These are phyloP conservation scores for Cadophora malorum DNA, from an alignment of 2,329 filamentous ascomycete genomes.

Conservation along the genomic window DNA sequence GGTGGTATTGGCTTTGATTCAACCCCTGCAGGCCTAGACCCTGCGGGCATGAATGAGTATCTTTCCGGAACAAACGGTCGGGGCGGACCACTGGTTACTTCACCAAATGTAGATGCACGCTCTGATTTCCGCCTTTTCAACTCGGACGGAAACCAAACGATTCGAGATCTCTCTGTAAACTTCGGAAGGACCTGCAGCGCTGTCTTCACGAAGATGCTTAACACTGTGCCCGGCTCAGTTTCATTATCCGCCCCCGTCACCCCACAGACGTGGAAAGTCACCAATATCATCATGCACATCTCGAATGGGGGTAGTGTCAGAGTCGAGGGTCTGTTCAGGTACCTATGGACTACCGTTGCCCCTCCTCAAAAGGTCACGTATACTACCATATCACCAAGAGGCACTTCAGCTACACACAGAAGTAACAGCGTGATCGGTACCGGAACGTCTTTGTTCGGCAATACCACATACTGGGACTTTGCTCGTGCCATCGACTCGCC, in stretches of 20 bases:
- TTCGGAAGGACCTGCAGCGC: constrained; percentile 27
- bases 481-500: constrained; percentile 23
- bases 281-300: constrained; percentile 16
- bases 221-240: constrained; percentile 25
- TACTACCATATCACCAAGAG: not conserved
- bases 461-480: constrained; percentile 24
- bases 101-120: constrained; percentile 20
- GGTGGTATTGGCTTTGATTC: constrained; percentile 48
- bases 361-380: constrained; percentile 11
- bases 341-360: constrained; percentile 20
- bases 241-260: constrained; percentile 26
- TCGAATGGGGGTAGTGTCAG: constrained; percentile 19
- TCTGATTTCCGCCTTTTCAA: constrained; percentile 31
- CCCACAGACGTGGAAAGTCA: constrained; percentile 24
- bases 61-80: constrained; percentile 58
- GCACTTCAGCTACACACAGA: not conserved
- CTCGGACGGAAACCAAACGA: constrained; percentile 31
- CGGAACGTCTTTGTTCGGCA: constrained; percentile 16
- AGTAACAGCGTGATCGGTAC: constrained; percentile 11
- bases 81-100: constrained; percentile 49
- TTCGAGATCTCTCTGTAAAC: constrained; percentile 22
- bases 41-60: constrained; percentile 57
- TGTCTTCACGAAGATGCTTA: constrained; percentile 28
- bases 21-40: constrained; percentile 58
- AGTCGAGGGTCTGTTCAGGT: constrained; percentile 24